Evolutionary conservation across 1,139 yeast species (phyloP).

Genomic region (Yamadazyma diospyri): DNA sequence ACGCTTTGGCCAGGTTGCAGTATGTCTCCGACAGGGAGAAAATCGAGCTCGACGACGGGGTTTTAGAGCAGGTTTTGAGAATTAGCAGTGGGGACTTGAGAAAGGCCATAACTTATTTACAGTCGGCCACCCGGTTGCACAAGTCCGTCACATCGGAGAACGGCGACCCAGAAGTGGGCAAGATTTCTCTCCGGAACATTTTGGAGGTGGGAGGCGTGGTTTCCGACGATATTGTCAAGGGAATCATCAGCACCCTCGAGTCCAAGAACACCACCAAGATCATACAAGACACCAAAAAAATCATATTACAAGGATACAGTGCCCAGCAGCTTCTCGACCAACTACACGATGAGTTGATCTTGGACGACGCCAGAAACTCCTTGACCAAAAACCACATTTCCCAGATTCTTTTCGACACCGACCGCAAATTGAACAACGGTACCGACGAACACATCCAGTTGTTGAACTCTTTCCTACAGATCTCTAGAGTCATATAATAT

Average conservation of each 20-base stretch:
- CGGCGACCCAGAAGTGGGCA: slow-evolving; percentile 16
- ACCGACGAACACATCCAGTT: slow-evolving; percentile 88
- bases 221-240: slow-evolving; percentile 50
- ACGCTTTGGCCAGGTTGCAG: slow-evolving; percentile 65
- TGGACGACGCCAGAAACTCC: slow-evolving; percentile 52
- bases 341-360: slow-evolving; percentile 68
- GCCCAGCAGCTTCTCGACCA: slow-evolving; percentile 78
- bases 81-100: slow-evolving; percentile 88
- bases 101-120: slow-evolving; percentile 86
- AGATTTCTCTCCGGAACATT: slow-evolving; percentile 44
- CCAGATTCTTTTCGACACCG: slow-evolving; percentile 66
- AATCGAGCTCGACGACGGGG: slow-evolving; percentile 40
- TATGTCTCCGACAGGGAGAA: slow-evolving; percentile 58
- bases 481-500: slow-evolving; percentile 41
- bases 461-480: slow-evolving; percentile 61
- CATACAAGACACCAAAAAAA: slow-evolving; percentile 46
- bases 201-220: slow-evolving; percentile 86
- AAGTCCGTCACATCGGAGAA: slow-evolving; percentile 19
- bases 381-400: slow-evolving; percentile 64
- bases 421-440: slow-evolving; percentile 74
- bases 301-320: slow-evolving; percentile 80
- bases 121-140: slow-evolving; percentile 74
- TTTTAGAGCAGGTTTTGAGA: slow-evolving; percentile 57
- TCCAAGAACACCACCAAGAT: slow-evolving; percentile 36
- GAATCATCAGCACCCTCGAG: slow-evolving; percentile 39